Evolutionary conservation across 1,139 yeast species (phyloP), one percentile per base, ranked within the genome.

Genomic region (Pichia sp.): DNA sequence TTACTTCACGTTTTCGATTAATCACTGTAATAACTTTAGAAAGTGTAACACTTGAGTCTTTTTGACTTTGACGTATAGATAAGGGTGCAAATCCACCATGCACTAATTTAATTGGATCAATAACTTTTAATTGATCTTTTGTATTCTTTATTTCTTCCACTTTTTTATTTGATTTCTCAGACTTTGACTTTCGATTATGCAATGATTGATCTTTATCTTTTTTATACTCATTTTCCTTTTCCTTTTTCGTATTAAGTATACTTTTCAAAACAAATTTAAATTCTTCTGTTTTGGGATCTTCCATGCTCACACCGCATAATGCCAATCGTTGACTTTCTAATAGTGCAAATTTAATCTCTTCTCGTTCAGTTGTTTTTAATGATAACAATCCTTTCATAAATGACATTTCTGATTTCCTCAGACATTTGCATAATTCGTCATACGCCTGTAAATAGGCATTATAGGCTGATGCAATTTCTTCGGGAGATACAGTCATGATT

Each of bases 81-180:
- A 38, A 14, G 2, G 61, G 51, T 4, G 48, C 50, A 21, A 57
- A 42, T 3, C 59, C 61, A 10, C 62, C 61, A 19, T 50, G 48
- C 14, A 59, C 50, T 37, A 52, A 40, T 22, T 40, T 48, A 8
- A 55, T 35, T 7, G 61, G 59, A 37, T 56, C 54, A 18, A 42
- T 39, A 2, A 49, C 38, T 15, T 31, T 37, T 6, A 33, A 15
- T 7, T 15, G 22, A 13, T 39, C 31, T 6, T 37, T 33, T n/a
- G n/a, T n/a, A n/a, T n/a, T n/a, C n/a, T n/a, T n/a, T n/a, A n/a
- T n/a, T 7, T 31, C 38, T 1, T 35, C 36, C 14, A 30, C 35
- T 8, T 20, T 18, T 9, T 13, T 27, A 16, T 8, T n/a, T 13
- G 28, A 15, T 21, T 30, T 19, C 23, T 27, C 13, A 11, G 15